phyloP scores from a whole-genome alignment of 345 rosid species.

The Bruguiera sexangula region DNA sequence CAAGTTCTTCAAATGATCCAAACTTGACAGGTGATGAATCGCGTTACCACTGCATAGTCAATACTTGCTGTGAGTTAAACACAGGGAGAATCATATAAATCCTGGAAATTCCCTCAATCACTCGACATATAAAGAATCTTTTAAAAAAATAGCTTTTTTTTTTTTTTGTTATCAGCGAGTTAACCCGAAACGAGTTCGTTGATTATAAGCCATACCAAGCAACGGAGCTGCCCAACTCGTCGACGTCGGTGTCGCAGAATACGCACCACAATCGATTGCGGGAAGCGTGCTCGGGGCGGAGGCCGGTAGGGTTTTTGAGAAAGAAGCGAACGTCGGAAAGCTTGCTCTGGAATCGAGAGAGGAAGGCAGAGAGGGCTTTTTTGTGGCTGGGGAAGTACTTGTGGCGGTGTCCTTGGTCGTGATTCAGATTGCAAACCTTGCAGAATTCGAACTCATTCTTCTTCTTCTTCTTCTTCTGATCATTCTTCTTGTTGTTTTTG shows the following conservation, averaged over 20 bases:
- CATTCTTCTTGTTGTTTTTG: not conserved
- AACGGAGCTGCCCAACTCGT: conserved; percentile 60
- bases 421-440: conserved; percentile 67
- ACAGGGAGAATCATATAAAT: no score
- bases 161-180: no score
- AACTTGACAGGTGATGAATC: conserved; percentile 63
- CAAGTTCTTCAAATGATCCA: conserved; percentile 62
- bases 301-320: conserved; percentile 56
- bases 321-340: conserved; percentile 59
- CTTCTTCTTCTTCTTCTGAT: conserved; percentile 22
- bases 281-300: conserved; percentile 52
- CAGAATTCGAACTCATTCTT: conserved; percentile 56
- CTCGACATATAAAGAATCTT: no score
- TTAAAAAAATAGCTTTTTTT: no score
- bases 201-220: conserved; percentile 49
- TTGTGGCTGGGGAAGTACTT: conserved; percentile 78
- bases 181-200: not conserved
- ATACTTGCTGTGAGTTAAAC: no score
- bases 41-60: conserved; percentile 49
- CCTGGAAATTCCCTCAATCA: no score
- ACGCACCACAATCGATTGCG: conserved; percentile 77
- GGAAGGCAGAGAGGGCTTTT: conserved; percentile 46
- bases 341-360: conserved; percentile 62
- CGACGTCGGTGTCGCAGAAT: conserved; percentile 67
- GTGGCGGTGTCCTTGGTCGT: conserved; percentile 71